A percentile compares a stretch with the other conserved stretches of the same genome.
These are phyloP conservation scores for Urochloa ruziziensis DNA, from an alignment of 176 grass and related monocot species.

Conservation along the genomic window DNA sequence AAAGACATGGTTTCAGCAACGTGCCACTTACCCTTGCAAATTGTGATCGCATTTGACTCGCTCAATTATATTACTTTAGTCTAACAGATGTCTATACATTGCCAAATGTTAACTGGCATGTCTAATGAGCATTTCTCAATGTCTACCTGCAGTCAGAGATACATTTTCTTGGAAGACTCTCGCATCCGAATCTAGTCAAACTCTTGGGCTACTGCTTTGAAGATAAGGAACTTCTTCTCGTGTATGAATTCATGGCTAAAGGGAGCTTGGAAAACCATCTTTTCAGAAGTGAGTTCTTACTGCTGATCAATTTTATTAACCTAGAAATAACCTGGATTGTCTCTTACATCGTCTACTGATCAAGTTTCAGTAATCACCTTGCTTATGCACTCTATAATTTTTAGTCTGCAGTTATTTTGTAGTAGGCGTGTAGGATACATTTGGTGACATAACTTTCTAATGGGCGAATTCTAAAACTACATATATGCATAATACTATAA, in stretches of 20 bases:
- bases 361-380: background rate
- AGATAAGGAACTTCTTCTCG: constrained; percentile 74
- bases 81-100: background rate
- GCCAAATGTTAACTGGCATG: background rate
- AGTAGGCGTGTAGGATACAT: background rate
- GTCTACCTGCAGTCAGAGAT: constrained; percentile 69
- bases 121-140: constrained; percentile 30
- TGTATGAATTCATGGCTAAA: constrained; percentile 85
- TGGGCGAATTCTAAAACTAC: background rate
- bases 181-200: constrained; percentile 79
- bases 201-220: constrained; percentile 79
- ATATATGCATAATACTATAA: background rate
- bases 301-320: background rate
- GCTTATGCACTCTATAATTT: background rate
- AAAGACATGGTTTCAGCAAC: background rate
- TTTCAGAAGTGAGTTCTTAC: constrained; percentile 69
- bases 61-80: background rate
- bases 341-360: background rate
- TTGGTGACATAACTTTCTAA: background rate
- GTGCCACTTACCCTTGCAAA: background rate
- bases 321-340: background rate
- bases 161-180: constrained; percentile 82
- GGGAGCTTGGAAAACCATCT: constrained; percentile 95
- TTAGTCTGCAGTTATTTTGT: background rate
- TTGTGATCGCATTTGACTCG: background rate